Evolutionary conservation across 805 yeast genomes (phyloP).

Genomic region (Sugiyamaella valdiviana): DNA sequence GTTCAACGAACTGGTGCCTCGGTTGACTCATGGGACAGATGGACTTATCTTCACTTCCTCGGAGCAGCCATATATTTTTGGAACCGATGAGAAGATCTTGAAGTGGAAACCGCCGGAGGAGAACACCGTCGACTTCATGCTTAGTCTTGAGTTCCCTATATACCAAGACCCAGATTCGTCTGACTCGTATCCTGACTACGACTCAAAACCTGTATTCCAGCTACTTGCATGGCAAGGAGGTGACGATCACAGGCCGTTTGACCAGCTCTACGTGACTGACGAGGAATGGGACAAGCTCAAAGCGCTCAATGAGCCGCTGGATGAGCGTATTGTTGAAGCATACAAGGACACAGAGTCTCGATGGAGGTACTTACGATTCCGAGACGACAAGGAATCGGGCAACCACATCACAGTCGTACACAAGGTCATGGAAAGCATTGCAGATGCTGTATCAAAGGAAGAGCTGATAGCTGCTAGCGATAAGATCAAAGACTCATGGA

Average conservation of each 20-base stretch:
- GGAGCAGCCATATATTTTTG: conserved; percentile 76
- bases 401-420: conserved; percentile 77
- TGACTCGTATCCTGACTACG: conserved; percentile 65
- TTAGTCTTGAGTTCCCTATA: conserved; percentile 54
- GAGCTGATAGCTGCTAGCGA: conserved; percentile 59
- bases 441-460: conserved; percentile 76
- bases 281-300: conserved; percentile 79
- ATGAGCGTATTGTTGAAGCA: conserved; percentile 85
- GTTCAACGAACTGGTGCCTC: conserved; percentile 56
- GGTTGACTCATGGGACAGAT: conserved; percentile 81
- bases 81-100: conserved; percentile 78
- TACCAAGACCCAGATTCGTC: conserved; percentile 52
- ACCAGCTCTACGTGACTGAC: conserved; percentile 53
- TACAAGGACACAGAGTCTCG: conserved; percentile 56
- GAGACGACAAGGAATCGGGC: conserved; percentile 89
- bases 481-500: conserved; percentile 57
- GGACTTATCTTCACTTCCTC: conserved; percentile 93
- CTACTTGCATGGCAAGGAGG: conserved; percentile 75
- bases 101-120: conserved; percentile 98
- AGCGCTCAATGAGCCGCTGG: conserved; percentile 66
- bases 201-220: conserved; percentile 63
- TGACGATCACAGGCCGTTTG: conserved; percentile 53
- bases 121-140: conserved; percentile 83
- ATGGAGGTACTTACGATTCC: conserved; percentile 82
- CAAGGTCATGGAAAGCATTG: conserved; percentile 75